Conservation (phyloP, 306 rosid genomes). For the Rosa rugosa region DNA sequence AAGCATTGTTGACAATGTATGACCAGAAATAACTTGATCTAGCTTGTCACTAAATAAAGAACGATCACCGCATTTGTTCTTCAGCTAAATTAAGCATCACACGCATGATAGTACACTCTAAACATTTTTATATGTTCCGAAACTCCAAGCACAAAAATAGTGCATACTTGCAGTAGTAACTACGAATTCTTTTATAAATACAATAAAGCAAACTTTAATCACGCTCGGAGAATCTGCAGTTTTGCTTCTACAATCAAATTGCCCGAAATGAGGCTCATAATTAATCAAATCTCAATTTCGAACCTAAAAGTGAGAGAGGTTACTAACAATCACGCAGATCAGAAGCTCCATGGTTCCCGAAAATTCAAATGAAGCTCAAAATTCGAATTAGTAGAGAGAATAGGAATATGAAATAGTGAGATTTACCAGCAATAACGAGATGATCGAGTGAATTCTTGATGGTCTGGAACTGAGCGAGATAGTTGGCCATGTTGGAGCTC, state of each 20-base stretch:
- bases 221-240: background rate
- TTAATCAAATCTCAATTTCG: slow-evolving; percentile 1
- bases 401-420: background rate
- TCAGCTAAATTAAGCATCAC: background rate
- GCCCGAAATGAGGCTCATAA: slow-evolving; percentile 16
- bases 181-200: background rate
- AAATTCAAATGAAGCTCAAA: slow-evolving; percentile 21
- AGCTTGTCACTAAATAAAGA: background rate
- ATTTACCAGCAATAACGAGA: slow-evolving; percentile 81
- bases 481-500: slow-evolving; percentile 83
- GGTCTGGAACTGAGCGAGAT: slow-evolving; percentile 92
- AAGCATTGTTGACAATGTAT: background rate
- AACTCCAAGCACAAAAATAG: background rate
- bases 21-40: background rate
- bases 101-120: background rate
- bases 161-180: background rate
- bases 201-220: background rate
- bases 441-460: slow-evolving; percentile 83
- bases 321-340: slow-evolving; percentile 23
- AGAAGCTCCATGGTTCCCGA: slow-evolving; percentile 24
- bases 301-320: background rate
- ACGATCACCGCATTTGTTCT: background rate
- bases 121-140: background rate
- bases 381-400: background rate
- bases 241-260: slow-evolving; percentile 4